Evolutionary conservation across 2,329 filamentous ascomycete species (phyloP).

Genomic region (Cercospora sojina): DNA sequence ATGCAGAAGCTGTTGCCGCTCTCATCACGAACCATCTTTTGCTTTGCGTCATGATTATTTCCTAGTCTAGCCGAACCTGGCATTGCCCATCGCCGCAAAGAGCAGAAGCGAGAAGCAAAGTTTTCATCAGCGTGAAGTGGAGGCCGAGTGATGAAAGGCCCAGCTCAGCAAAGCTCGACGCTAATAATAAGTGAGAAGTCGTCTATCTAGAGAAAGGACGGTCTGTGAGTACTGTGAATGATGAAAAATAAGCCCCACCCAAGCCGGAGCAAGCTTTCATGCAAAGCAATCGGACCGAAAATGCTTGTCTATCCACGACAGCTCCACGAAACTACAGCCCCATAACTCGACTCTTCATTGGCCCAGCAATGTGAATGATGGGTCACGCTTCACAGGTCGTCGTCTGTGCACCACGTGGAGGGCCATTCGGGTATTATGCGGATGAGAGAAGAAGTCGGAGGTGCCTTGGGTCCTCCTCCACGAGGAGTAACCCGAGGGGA

Average conservation of each 20-base stretch:
- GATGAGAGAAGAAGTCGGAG: background rate
- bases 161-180: background rate
- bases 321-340: background rate
- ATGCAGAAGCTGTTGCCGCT: background rate
- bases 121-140: background rate
- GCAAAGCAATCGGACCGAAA: constrained; percentile 16
- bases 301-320: constrained; percentile 12
- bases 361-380: background rate
- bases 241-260: constrained; percentile 16
- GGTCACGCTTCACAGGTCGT: background rate
- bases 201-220: background rate
- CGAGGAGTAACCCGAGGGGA: constrained; percentile 12
- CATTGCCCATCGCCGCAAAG: background rate
- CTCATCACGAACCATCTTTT: no score
- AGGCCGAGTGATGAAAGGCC: no score
- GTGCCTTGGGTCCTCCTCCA: background rate
- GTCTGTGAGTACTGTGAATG: no score
- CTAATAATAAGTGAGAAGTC: no score
- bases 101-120: background rate
- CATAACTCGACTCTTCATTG: background rate
- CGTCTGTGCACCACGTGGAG: constrained; percentile 7
- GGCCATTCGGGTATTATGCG: background rate
- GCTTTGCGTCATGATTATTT: background rate
- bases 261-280: constrained; percentile 8
- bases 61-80: background rate